Evolutionary conservation across 164 flowering plant genomes (phyloP).

Genomic region (Cinnamomum chago): DNA sequence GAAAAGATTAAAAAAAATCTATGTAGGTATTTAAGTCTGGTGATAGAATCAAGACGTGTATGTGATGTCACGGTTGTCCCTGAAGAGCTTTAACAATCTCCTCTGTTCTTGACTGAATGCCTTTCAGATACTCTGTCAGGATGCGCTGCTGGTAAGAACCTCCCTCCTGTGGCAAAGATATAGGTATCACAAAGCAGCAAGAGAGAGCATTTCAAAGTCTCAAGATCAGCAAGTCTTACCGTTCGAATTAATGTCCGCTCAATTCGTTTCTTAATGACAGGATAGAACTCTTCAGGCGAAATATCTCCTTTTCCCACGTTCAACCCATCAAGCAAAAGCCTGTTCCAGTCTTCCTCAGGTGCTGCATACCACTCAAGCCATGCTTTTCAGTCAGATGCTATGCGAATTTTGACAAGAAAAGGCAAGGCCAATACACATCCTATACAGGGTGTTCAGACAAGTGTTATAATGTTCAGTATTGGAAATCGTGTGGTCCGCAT

Average conservation of each 20-base stretch:
- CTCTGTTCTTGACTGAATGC: conserved; percentile 76
- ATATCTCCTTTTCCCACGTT: conserved; percentile 70
- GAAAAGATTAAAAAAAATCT: too few relatives aligned
- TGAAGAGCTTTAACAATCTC: conserved; percentile 54
- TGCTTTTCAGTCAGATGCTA: not conserved
- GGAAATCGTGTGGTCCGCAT: too few relatives aligned
- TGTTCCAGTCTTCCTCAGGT: conserved; percentile 81
- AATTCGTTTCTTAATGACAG: conserved; percentile 71
- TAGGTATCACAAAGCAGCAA: not conserved
- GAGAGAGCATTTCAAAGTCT: not conserved
- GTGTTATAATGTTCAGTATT: too few relatives aligned
- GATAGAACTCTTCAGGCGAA: conserved; percentile 58
- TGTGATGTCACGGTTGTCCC: conserved; percentile 19
- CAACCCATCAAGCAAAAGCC: conserved; percentile 58
- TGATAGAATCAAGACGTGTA: not conserved
- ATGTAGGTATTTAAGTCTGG: too few relatives aligned
- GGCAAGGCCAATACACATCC: not conserved
- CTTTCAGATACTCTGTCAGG: conserved; percentile 68
- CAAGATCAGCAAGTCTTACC: conserved; percentile 28
- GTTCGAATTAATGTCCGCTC: conserved; percentile 76
- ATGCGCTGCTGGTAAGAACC: conserved; percentile 88
- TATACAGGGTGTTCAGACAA: not conserved
- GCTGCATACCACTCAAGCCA: conserved; percentile 38
- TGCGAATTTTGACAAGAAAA: not conserved
- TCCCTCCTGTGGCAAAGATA: conserved; percentile 54